Percentiles rank a stretch among this genome's conserved stretches.
phyloP scores from a whole-genome alignment of 495 filamentous ascomycete genomes.

The Trichodelitschia bisporula region DNA sequence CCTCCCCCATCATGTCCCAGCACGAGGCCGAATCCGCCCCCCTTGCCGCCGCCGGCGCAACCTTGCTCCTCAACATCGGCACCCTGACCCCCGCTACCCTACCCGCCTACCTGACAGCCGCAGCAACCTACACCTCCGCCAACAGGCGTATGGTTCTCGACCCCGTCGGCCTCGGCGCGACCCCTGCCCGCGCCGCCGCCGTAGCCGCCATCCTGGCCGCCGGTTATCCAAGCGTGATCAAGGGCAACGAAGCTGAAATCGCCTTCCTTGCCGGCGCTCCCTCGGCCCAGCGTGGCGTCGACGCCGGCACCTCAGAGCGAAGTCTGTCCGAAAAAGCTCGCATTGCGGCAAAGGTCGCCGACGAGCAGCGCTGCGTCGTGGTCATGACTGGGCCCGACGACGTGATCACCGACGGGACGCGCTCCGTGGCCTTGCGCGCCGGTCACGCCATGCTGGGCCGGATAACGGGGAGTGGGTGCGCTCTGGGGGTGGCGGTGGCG shows the following conservation, averaged over 20 bases:
- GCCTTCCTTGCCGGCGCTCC: constrained; percentile 8
- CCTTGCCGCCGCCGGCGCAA: constrained; percentile 35
- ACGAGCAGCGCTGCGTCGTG: constrained; percentile 44
- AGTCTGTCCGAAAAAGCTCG: constrained; percentile 26
- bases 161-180: constrained; percentile 80
- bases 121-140: constrained; percentile 52
- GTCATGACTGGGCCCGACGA: constrained; percentile 68
- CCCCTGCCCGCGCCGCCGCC: constrained; percentile 40
- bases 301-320: constrained; percentile 38
- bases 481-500: constrained; percentile 58
- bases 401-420: constrained; percentile 49
- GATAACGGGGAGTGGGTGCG: constrained; percentile 77
- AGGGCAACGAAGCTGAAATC: constrained; percentile 89
- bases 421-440: constrained; percentile 42
- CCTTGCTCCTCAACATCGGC: constrained; percentile 88
- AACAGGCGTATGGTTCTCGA: constrained; percentile 64
- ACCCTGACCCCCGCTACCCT: constrained; percentile 52
- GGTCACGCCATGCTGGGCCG: constrained; percentile 54
- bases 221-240: constrained; percentile 70
- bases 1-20: constrained; percentile 84
- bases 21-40: constrained; percentile 64
- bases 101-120: constrained; percentile 35
- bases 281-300: constrained; percentile 68
- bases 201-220: constrained; percentile 44
- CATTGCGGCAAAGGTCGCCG: constrained; percentile 39